Conservation (phyloP, 768 basidiomycete species). For the Asterophora lycoperdoides region DNA sequence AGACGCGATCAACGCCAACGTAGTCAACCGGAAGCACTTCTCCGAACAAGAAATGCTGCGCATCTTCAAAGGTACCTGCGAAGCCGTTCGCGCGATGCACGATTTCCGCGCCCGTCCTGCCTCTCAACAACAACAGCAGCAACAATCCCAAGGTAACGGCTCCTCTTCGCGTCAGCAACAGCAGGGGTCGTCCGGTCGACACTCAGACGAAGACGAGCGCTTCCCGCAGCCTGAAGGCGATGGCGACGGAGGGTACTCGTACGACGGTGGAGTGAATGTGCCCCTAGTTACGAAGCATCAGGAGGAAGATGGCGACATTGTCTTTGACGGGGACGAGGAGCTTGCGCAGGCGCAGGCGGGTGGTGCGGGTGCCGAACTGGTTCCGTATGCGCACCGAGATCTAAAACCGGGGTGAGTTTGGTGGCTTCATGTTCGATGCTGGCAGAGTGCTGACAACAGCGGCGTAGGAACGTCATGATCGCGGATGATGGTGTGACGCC, state of each 20-base stretch:
- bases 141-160: conserved; percentile 9
- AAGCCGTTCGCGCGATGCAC: conserved; percentile 94
- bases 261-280: conserved; percentile 47
- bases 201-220: conserved; percentile 59
- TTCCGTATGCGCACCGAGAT: conserved; percentile 96
- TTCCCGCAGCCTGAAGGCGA: conserved; percentile 77
- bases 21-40: conserved; percentile 77
- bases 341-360: conserved; percentile 38
- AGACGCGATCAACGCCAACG: conserved; percentile 86
- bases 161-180: conserved; percentile 14
- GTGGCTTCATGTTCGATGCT: background rate
- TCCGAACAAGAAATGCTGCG: conserved; percentile 85
- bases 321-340: conserved; percentile 84
- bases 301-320: conserved; percentile 50
- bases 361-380: conserved; percentile 43
- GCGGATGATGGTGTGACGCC: conserved; percentile 84
- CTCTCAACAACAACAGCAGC: conserved; percentile 21
- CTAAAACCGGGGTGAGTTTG: conserved; percentile 85
- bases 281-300: conserved; percentile 58
- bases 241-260: conserved; percentile 70
- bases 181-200: conserved; percentile 25
- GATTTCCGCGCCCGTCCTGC: conserved; percentile 62
- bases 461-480: conserved; percentile 90
- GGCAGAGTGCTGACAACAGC: background rate
- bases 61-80: conserved; percentile 91